Evolutionary conservation across 1,284 basidiomycete genomes (phyloP), one percentile per base, ranked within the genome.

Genomic region (Pseudozyma sp.): DNA sequence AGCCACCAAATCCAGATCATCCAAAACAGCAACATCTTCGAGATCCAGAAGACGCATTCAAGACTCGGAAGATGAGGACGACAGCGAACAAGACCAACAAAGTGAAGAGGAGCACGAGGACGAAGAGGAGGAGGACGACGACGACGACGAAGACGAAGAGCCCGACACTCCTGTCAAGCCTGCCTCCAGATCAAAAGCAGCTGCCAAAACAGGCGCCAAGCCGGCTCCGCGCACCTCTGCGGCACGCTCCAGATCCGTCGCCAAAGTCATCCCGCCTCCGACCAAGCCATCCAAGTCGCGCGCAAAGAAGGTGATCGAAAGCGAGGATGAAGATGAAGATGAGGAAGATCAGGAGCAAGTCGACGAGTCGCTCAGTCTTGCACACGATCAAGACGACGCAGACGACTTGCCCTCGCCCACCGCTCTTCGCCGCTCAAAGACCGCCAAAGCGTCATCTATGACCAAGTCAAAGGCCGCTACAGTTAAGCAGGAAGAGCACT

Each of bases 1-100:
- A 33, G 35, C 57, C 6, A 14, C 56, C 17, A 65, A 55, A 19
- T 17, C 68, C 1, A 67, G 63, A 49, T 0, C 61, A 29, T 29
- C 58, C 19, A 54, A 42, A 34, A 10, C 61, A 42, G 48, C 62
- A 48, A 19, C 62, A 6, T 50, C 58, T 24, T 58, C 55, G 3
- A 60, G 65, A 35, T 60, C 70, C 11, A 67, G 67, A 19, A 65
- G 57, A 39, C 70, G 70, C 61, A 62, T 73, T 48, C 65, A 68
- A 19, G 54, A 69, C 4, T 64, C 68, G 5, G 60, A 68, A 29
- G 53, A 67, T 14, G 53, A 75, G 9, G 51, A 73, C 2, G 55
- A 65, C 17, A 50, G 19, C 24, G 35, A 16, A 16, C 49, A 67
- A 5, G 50, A 75, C 10, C 44, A 73, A 3, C 45, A 57, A 24